phyloP scores from a whole-genome alignment of 805 yeast species.

The Lipomyces oligophaga region DNA sequence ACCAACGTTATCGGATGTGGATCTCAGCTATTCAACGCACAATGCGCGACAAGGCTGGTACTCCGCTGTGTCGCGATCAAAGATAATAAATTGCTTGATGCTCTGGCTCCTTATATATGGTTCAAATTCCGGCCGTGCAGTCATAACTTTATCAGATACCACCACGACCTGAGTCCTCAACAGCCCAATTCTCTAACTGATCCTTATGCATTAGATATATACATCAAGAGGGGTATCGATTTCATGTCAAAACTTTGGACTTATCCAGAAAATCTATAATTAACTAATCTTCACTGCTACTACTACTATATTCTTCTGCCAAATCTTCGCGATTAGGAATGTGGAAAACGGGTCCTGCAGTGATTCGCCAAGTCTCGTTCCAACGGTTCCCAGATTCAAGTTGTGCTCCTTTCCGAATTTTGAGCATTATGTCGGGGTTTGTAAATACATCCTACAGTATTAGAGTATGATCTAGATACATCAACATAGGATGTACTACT shows the following conservation, averaged over 20 bases:
- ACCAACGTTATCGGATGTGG: not conserved
- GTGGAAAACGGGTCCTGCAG: conserved; percentile 44
- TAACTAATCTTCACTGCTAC: conserved; percentile 20
- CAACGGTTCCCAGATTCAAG: conserved; percentile 66
- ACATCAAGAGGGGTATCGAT: not conserved
- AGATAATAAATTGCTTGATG: not conserved
- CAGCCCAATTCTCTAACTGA: not conserved
- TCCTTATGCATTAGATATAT: not conserved
- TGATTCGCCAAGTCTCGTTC: conserved; percentile 68
- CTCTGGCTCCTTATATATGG: not conserved
- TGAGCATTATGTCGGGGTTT: conserved; percentile 36
- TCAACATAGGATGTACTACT: no score
- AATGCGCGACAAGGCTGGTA: not conserved
- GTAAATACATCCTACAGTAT: conserved; percentile 31
- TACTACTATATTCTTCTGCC: conserved; percentile 21
- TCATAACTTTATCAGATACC: not conserved
- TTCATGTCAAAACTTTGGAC: not conserved
- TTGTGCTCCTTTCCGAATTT: conserved; percentile 64
- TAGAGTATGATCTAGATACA: no score
- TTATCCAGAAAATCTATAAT: not conserved
- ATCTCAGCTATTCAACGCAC: not conserved
- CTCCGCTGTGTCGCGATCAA: not conserved
- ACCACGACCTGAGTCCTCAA: not conserved
- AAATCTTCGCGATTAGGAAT: conserved; percentile 25
- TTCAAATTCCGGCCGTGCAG: no score